phyloP scores from a whole-genome alignment of 163 green algal species.

The Scenedesmus sp. region DNA sequence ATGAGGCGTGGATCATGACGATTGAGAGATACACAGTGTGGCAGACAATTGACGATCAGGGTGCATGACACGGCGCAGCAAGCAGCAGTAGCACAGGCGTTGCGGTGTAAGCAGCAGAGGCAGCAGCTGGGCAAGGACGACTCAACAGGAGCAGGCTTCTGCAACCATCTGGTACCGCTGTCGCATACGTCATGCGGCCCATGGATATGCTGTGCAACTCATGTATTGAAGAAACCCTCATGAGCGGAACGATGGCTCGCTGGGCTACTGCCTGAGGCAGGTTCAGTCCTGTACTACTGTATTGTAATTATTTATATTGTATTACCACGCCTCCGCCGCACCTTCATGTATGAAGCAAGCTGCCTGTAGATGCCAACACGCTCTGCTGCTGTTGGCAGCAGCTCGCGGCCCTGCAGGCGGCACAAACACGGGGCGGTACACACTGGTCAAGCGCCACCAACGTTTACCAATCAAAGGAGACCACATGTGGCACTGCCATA shows the following conservation, averaged over 20 bases:
- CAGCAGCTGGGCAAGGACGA: background rate
- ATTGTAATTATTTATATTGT: too few species aligned
- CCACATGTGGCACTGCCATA: background rate
- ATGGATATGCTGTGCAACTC: too few species aligned
- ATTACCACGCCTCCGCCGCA: background rate
- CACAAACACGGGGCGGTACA: background rate
- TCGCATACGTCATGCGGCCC: too few species aligned
- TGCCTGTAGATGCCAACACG: constrained; percentile 84
- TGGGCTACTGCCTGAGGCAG: too few species aligned
- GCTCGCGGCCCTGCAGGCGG: constrained; percentile 67
- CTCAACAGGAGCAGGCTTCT: too few species aligned
- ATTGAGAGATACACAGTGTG: background rate
- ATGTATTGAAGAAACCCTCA: too few species aligned
- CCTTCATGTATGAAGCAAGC: constrained; percentile 83
- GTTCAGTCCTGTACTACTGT: too few species aligned
- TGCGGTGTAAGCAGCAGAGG: background rate
- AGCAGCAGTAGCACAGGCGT: background rate
- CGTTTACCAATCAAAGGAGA: too few species aligned
- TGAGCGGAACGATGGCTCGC: too few species aligned
- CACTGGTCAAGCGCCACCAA: too few species aligned
- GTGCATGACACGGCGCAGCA: background rate
- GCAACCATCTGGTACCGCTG: too few species aligned
- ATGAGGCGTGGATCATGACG: background rate
- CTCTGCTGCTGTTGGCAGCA: constrained; percentile 70
- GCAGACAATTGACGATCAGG: too few species aligned